phyloP scores from a whole-genome alignment of 1,139 yeast species.

The Zygosaccharomyces pseudobailii region DNA sequence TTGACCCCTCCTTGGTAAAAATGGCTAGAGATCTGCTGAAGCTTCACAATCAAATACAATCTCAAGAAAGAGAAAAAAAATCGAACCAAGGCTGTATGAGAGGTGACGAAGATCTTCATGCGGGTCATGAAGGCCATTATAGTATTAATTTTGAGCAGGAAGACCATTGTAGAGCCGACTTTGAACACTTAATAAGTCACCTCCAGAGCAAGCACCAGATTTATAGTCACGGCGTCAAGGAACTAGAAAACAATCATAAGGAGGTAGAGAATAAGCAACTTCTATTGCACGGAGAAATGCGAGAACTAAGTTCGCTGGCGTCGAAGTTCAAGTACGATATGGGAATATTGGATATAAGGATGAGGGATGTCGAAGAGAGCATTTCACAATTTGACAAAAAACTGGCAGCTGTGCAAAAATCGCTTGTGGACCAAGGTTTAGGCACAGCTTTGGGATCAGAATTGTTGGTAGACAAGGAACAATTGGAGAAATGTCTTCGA shows the following conservation, averaged over 20 bases:
- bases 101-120: conserved; percentile 4
- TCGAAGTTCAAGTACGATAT: conserved; percentile 80
- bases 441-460: conserved; percentile 17
- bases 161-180: conserved; percentile 9
- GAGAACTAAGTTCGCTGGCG: conserved; percentile 62
- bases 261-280: conserved; percentile 33
- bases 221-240: conserved; percentile 35
- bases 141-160: conserved; percentile 13
- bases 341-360: conserved; percentile 62
- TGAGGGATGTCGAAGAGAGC: conserved; percentile 77
- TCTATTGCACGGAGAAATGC: conserved; percentile 46
- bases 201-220: conserved; percentile 20
- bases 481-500: conserved; percentile 19
- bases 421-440: conserved; percentile 16
- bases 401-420: conserved; percentile 37
- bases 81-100: conserved; percentile 12
- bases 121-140: conserved; percentile 7
- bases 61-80: conserved; percentile 23
- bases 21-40: conserved; percentile 31
- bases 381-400: conserved; percentile 47
- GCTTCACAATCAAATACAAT: conserved; percentile 21
- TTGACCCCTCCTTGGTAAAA: conserved; percentile 31
- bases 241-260: conserved; percentile 37
- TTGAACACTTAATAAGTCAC: conserved; percentile 11
- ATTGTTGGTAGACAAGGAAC: conserved; percentile 16